These are phyloP conservation scores for Coniochaeta sp. DNA, from an alignment of 2,329 filamentous ascomycete genomes.

Conservation along the genomic window DNA sequence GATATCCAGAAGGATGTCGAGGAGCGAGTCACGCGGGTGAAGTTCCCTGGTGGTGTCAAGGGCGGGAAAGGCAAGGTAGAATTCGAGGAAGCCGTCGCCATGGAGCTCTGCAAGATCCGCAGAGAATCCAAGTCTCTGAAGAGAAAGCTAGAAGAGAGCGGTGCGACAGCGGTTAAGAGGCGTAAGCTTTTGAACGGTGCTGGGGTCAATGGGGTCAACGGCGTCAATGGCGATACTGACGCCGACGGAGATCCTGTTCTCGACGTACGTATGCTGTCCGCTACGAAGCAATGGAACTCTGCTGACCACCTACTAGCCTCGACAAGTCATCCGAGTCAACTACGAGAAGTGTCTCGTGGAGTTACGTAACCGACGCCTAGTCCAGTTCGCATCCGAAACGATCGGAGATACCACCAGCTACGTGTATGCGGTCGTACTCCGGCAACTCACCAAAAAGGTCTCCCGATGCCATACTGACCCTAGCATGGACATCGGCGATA, in stretches of 20 bases:
- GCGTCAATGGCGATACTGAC: constrained; percentile 24
- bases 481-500: constrained; percentile 34
- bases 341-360: constrained; percentile 78
- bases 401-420: constrained; percentile 68
- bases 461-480: constrained; percentile 58
- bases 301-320: constrained; percentile 42
- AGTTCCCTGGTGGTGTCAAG: constrained; percentile 45
- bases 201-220: constrained; percentile 12
- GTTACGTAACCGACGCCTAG: constrained; percentile 70
- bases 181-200: constrained; percentile 45
- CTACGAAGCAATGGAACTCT: not conserved
- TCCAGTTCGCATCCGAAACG: constrained; percentile 61
- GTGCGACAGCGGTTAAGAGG: constrained; percentile 36
- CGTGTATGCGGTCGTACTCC: constrained; percentile 69
- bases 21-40: constrained; percentile 47
- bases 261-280: constrained; percentile 36
- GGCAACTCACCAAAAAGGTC: constrained; percentile 60
- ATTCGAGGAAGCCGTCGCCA: constrained; percentile 47
- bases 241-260: constrained; percentile 34
- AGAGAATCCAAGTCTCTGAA: constrained; percentile 44
- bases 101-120: constrained; percentile 44
- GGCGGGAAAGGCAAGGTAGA: constrained; percentile 61
- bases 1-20: constrained; percentile 57
- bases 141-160: constrained; percentile 37
- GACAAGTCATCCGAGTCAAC: constrained; percentile 72